Evolutionary conservation across 2,329 filamentous ascomycete species (phyloP), one percentile per base, ranked within the genome.

Genomic region (Blastomyces gilchristii): DNA sequence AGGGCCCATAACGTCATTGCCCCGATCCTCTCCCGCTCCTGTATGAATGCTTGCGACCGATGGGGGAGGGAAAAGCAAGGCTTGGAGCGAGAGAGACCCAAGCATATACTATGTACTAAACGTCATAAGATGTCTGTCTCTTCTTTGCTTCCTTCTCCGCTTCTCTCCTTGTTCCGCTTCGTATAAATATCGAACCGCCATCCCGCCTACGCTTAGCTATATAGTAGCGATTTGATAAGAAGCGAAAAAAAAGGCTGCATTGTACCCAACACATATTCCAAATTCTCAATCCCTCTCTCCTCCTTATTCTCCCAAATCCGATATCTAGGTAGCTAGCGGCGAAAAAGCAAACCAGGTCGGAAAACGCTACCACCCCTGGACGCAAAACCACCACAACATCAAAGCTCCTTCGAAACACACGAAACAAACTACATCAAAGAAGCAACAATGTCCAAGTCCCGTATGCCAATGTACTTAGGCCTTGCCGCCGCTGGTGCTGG

Each of bases 401-500:
- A 43, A 14, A 31, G 14, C 18, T 39, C 34, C 14, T 52, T 52
- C 54, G 28, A 62, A 9, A 62, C 43, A 25, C 52, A 39, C 61
- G 16, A 18, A 14, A 54, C 43, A 39, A 66, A 50, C 8, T 22
- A 8, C n/a, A 22, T 22, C 49, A 25, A 52, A 16, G 1, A 58
- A 57, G 45, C 28, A 63, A 72, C 49, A 50, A 75, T 76, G 74
- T 71, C 74, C 25, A 75, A 75, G 66, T 74, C 67, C 65, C 72
- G 74, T 63, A 69, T 72, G 45, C 69, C 70, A 22, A 63, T 77
- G 49, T 76, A 73, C 69, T 68, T 79, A 41, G 74, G 87, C 69
- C 77, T 85, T 68, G 83, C 81, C 64, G 85, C 84, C 67, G 87
- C 83, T 41, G 85, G 84, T 70, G 88, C 86, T 67, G 79, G 86